Base-by-base conservation (phyloP, 441 rosid species). In the Gossypium aridum region DNA sequence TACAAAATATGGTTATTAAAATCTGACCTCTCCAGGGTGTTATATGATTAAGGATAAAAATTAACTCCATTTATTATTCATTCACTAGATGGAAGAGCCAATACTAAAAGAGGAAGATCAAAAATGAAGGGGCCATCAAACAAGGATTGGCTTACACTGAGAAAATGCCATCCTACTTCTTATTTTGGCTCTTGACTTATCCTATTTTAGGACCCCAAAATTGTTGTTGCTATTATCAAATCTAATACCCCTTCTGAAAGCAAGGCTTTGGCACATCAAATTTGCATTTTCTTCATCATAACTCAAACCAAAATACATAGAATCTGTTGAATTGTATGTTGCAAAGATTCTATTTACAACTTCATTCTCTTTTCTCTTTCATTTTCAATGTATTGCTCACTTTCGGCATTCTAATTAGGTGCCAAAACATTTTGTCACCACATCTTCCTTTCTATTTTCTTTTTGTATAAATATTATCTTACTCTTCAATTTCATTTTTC, bases 301-400 rank as follows among this genome's bases (percentile, higher is more conserved):
- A 12, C 25, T 60, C 17, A 65, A 5, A 26, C 3, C 7, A 43
- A 54, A n/a, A 20, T 10, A 7, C 19, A 34, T 34, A 17, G 25
- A 17, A 51, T 69, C 25, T 26, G 43, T 51, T 51, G 61, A 69
- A 51, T 51, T 51, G 53, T n/a, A 26, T 8, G 72, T 53, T 69
- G 72, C 43, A 25, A 69, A 28, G 54, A 56, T 71, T 55, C 64
- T 17, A 71, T 71, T 70, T 70, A 62, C 20, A 55, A 34, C 16
- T 53, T 53, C 20, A 19, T 19, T 1, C 62, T 20, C 20, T 55
- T 55, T 37, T 10, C 0, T 54, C 7, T 6, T 71, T 45, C 53
- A 71, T 0, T 71, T 8, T 56, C 13, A 8, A 20, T 71, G 74
- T 7, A 19, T 55, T 71, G 53, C 31, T 56, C 74, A 17, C 16